Base-by-base conservation (phyloP, 208 protist species). In the Porcisia hertigi region DNA sequence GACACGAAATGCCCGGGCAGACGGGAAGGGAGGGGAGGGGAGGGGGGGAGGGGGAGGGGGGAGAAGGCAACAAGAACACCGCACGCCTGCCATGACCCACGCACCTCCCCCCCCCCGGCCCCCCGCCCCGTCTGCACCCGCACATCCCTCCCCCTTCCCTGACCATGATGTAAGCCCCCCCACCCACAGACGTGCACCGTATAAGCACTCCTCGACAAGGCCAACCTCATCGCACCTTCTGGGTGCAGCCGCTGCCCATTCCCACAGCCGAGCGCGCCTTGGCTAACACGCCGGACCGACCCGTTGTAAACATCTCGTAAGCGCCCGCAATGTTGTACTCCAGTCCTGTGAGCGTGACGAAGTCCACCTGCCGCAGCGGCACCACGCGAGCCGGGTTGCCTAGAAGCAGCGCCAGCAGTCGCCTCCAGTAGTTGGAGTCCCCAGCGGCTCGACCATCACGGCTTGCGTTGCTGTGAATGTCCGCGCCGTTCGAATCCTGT, bases 281-380 rank as follows among this genome's bases (percentile, higher is more conserved):
- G n/a, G 87, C 67, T 47, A 93, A 66, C 39, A 95, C 53, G 11
- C 69, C 80, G 6, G 77, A 64, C 59, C 88, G 82, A 3, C 88
- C 88, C 47, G 83, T 86, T 34, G 76, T 81, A 70, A 95, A 95
- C 69, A 95, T 82, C 36, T 88, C 86, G 80, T 89, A 85, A 34
- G 85, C 83, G 39, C 85, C 88, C 0, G 90, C 90, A 36, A 91
- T 76, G 81, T 92, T 87, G 81, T 88, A 89, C 77, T 97, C 92
- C 65, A 92, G 92, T 55, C 81, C 77, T 20, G 93, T 90, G 47
- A 97, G 82, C 6, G 88, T 90, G 23, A 97, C 93, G 64, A 94
- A 94, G 75, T 97, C 93, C 0, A 97, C 64, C 79, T 91, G 86
- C 54, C 83, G 77, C 73, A 97, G 81, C 73, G 70, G 76, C 16